Percentiles rank a stretch among this genome's conserved stretches.
Evolutionary conservation across 371 early-diverging fungal species (phyloP).

Genomic region (Syncephalis plumigaleata): DNA sequence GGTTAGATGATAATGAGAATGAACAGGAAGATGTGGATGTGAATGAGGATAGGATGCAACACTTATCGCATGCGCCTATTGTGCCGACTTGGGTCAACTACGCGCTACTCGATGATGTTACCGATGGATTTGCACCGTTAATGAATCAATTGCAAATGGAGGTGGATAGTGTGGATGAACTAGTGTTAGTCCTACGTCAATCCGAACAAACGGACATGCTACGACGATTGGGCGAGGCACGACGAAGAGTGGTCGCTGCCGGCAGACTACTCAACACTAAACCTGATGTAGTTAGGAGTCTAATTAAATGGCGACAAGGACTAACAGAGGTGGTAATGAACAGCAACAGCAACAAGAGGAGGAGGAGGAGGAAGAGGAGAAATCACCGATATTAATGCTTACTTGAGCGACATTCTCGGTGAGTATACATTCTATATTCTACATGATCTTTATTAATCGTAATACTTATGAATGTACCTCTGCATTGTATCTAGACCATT

Average conservation of each 20-base stretch:
- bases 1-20: background rate
- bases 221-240: slow-evolving; percentile 61
- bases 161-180: slow-evolving; percentile 80
- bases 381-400: slow-evolving; percentile 36
- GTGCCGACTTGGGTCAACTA: slow-evolving; percentile 70
- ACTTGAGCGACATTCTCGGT: slow-evolving; percentile 84
- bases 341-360: background rate
- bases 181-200: slow-evolving; percentile 49
- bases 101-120: slow-evolving; percentile 69
- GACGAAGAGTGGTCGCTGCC: slow-evolving; percentile 63
- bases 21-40: no score
- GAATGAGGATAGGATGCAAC: no score
- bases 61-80: background rate
- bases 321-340: slow-evolving; percentile 21
- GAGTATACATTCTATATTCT: no score
- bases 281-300: slow-evolving; percentile 59
- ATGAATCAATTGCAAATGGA: slow-evolving; percentile 63
- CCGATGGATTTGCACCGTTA: slow-evolving; percentile 65
- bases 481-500: slow-evolving; percentile 46
- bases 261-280: slow-evolving; percentile 57
- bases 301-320: slow-evolving; percentile 35
- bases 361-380: background rate
- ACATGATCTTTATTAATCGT: no score
- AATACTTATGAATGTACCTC: background rate
- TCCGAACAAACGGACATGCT: slow-evolving; percentile 77